Conservation (phyloP, 441 rosid genomes). For the Populus hybrid region DNA sequence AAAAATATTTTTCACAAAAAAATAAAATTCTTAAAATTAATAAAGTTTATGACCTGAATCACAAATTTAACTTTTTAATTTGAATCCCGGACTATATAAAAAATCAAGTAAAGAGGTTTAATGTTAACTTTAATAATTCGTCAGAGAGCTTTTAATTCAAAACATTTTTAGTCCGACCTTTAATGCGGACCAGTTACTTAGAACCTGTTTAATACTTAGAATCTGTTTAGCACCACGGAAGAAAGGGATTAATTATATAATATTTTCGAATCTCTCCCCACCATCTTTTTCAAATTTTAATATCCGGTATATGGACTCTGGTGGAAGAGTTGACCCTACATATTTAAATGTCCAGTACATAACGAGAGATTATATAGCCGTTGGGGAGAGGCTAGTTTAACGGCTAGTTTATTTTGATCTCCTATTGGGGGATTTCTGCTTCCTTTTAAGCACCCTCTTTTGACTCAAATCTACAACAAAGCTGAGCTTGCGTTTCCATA, state of each 20-base stretch:
- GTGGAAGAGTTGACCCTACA: not conserved
- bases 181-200: no score
- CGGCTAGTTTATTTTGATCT: conserved; percentile 1
- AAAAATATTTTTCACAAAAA: no score
- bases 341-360: not conserved
- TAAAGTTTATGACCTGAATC: fast-evolving
- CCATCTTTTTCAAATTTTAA: no score
- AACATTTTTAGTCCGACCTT: no score
- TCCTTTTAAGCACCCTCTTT: conserved; percentile 1
- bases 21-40: fast-evolving
- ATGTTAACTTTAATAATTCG: no score
- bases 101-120: no score
- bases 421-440: not conserved
- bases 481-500: conserved; percentile 16
- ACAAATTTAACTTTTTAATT: fast-evolving
- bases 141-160: no score
- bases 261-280: no score
- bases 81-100: no score
- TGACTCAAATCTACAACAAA: conserved; percentile 6
- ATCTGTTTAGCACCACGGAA: no score
- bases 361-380: not conserved
- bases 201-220: no score
- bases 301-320: not conserved
- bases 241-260: no score
- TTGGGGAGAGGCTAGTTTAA: not conserved